Evolutionary conservation across 352 stramenopile species (phyloP), one percentile per base, ranked within the genome.

Genomic region (Pythium biforme): DNA sequence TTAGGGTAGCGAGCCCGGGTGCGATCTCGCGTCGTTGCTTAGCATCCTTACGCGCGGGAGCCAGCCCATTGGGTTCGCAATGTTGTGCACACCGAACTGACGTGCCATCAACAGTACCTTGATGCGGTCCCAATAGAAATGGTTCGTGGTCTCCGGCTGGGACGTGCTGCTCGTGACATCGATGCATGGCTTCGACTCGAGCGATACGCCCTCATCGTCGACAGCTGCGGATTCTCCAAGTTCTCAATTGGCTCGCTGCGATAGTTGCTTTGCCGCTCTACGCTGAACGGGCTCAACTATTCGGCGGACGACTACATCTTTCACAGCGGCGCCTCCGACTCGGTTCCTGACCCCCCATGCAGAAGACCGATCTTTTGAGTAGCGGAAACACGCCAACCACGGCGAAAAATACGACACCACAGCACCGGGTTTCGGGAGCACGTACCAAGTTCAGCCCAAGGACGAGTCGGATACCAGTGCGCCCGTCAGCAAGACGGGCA

Each of bases 291-390:
- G 7, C 58, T 73, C 15, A 61, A 85, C 12, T 58, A 72, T 15
- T 46, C 85, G n/a, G 74, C 75, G 25, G 75, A 66, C 41, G 79
- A 86, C 65, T 81, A 77, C 56, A 46, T 86, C 12, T 86, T 86
- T 25, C 49, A 75, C n/a, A 63, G 70, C 7, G 72, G 64, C 31
- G 76, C 71, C 0, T 85, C 83, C 50, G 63, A 71, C 6, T 70
- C 66, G 0, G 41, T 75, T 12, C 46, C 77, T 81, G n/a, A 45
- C 52, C 15, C 41, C 56, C 66, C 1, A 54, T 73, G 1, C 62
- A 69, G 20, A 66, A 71, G 27, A 74, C 76, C 10, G 76, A 70
- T 1, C 29, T 80, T 1, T 62, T 55, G 1, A 7, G 19, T 4
- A 20, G 12, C 12, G 37, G 37, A 7, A 43, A 4, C 14, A 14